Evolutionary conservation across 257 asterid genomes (phyloP).

Genomic region (Leonotis leonurus): DNA sequence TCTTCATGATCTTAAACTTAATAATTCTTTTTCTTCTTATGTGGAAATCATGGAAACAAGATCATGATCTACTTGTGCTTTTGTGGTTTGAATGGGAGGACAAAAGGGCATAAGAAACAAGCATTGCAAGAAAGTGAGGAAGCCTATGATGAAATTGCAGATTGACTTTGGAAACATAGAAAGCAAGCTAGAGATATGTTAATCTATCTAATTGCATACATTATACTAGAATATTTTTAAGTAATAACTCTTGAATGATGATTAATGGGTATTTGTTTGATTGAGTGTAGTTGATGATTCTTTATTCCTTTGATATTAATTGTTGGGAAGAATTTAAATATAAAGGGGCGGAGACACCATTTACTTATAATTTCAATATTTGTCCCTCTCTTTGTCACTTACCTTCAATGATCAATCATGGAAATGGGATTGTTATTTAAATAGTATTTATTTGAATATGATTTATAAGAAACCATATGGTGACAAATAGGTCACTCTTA

Average conservation of each 20-base stretch:
- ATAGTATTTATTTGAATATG: constrained; percentile 9
- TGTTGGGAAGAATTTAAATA: constrained; percentile 23
- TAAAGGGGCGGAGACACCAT: constrained; percentile 53
- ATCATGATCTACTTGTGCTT: neutral
- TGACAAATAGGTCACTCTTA: constrained; percentile 12
- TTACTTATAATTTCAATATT: constrained; percentile 19
- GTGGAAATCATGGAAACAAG: neutral
- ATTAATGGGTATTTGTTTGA: constrained; percentile 22
- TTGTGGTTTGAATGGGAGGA: constrained; percentile 15
- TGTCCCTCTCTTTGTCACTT: constrained; percentile 49
- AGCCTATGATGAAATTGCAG: constrained; percentile 19
- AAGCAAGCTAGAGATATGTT: no score
- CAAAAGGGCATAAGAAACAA: constrained; percentile 35
- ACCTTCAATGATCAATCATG: constrained; percentile 33
- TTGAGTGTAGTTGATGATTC: constrained; percentile 22
- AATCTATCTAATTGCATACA: no score
- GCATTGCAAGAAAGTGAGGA: constrained; percentile 18
- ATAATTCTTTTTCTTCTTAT: no score
- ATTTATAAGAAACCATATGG: constrained; percentile 21
- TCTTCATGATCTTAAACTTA: constrained; percentile 27
- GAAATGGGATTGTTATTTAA: constrained; percentile 32
- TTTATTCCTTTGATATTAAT: no score
- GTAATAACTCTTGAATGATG: constrained; percentile 15
- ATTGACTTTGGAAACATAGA: constrained; percentile 33
- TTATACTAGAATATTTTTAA: no score